Percentiles rank a stretch among this genome's conserved stretches.
Conservation (phyloP, 1,139 yeast genomes). For the Suhomyces bolitotheri region DNA sequence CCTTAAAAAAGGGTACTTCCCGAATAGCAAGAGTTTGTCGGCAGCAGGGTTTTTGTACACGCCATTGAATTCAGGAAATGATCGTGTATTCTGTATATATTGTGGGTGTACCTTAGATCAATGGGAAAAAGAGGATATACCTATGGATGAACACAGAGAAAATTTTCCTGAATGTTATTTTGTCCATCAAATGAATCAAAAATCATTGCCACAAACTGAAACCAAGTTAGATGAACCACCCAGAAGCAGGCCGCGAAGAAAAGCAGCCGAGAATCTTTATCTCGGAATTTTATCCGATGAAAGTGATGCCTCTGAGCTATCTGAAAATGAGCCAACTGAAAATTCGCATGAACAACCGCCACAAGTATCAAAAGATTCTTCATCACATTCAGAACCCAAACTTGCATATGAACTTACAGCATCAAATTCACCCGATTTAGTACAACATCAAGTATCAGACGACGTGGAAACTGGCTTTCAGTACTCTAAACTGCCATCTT, state of each 20-base stretch:
- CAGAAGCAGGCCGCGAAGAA: not conserved
- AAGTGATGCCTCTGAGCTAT: conserved; percentile 6
- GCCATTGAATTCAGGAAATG: conserved; percentile 50
- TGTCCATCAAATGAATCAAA: conserved; percentile 17
- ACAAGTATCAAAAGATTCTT: no score
- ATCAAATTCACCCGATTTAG: no score
- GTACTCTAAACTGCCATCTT: not conserved
- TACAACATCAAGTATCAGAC: not conserved
- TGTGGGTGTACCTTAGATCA: conserved; percentile 69
- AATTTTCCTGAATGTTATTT: conserved; percentile 54
- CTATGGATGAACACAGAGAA: conserved; percentile 51
- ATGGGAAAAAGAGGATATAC: conserved; percentile 73
- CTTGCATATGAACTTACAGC: not conserved
- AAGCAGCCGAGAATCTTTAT: conserved; percentile 5
- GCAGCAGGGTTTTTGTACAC: conserved; percentile 57
- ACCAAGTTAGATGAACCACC: not conserved
- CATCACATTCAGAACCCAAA: not conserved
- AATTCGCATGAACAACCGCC: not conserved
- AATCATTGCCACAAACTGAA: not conserved
- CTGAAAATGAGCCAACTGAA: not conserved
- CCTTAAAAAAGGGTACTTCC: conserved; percentile 28
- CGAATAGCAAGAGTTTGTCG: conserved; percentile 44
- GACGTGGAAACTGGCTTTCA: not conserved
- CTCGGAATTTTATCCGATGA: conserved; percentile 11
- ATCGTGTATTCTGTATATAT: conserved; percentile 68